Evolutionary conservation across 768 basidiomycete species (phyloP).

Genomic region (Tylopilus rubrobrunneus): DNA sequence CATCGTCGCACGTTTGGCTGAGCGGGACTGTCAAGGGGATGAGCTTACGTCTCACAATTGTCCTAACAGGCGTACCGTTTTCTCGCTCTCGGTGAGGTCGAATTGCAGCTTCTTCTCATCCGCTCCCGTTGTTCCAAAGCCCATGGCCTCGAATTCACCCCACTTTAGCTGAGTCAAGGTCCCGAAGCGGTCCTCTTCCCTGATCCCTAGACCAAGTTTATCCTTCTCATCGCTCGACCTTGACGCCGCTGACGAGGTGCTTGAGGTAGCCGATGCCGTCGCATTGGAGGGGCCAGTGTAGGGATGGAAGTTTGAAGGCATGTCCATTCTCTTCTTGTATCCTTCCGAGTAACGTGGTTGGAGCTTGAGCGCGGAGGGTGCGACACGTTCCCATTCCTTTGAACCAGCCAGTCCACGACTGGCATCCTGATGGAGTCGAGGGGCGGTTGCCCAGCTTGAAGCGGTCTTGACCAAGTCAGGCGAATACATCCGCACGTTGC

Average conservation of each 20-base stretch:
- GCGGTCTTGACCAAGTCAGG: slow-evolving; percentile 75
- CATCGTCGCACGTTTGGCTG: slow-evolving; percentile 77
- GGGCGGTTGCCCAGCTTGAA: slow-evolving; percentile 43
- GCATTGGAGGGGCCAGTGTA: slow-evolving; percentile 28
- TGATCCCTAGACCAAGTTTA: slow-evolving; percentile 30
- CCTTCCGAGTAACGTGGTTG: slow-evolving; percentile 68
- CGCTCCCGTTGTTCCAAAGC: slow-evolving; percentile 56
- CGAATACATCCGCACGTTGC: slow-evolving; percentile 86
- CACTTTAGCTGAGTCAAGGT: slow-evolving; percentile 84
- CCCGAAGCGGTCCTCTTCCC: slow-evolving; percentile 65
- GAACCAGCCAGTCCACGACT: slow-evolving; percentile 45
- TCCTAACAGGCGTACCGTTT: slow-evolving; percentile 41
- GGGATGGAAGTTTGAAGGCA: slow-evolving; percentile 59
- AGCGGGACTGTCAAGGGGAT: slow-evolving; percentile 44
- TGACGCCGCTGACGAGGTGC: slow-evolving; percentile 36
- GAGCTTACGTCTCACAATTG: slow-evolving; percentile 6
- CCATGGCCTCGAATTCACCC: slow-evolving; percentile 86
- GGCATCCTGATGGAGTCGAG: slow-evolving; percentile 22
- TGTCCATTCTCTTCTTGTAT: slow-evolving; percentile 74
- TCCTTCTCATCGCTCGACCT: slow-evolving; percentile 30
- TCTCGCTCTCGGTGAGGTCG: slow-evolving; percentile 86
- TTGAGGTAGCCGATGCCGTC: slow-evolving; percentile 41
- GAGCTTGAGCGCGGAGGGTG: slow-evolving; percentile 56
- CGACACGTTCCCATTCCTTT: slow-evolving; percentile 76
- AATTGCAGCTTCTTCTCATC: slow-evolving; percentile 80